Conservation (phyloP, 2,329 filamentous ascomycete species). For the Basipetospora chlamydospora region DNA sequence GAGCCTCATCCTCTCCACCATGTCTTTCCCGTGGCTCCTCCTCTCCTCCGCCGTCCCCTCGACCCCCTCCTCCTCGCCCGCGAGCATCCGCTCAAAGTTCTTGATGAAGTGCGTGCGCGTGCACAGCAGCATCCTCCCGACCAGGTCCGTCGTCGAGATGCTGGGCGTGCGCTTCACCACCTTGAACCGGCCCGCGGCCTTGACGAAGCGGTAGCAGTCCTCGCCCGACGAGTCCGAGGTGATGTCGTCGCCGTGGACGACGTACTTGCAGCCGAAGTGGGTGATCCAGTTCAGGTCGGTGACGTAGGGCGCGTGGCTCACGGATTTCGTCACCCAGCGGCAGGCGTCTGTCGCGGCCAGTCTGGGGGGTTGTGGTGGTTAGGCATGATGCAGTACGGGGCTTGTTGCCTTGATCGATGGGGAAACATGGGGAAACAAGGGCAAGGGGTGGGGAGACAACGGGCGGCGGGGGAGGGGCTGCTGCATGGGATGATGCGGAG, state of each 20-base stretch:
- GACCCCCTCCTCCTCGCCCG: slow-evolving; percentile 53
- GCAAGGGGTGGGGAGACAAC: no score
- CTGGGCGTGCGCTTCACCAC: slow-evolving; percentile 92
- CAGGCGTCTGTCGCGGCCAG: slow-evolving; percentile 86
- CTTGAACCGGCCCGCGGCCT: slow-evolving; percentile 84
- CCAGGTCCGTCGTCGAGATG: slow-evolving; percentile 95
- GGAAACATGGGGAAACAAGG: no score
- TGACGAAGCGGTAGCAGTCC: slow-evolving; percentile 97
- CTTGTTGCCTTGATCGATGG: no score
- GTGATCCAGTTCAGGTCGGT: slow-evolving; percentile 87
- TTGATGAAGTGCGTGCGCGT: slow-evolving; percentile 90
- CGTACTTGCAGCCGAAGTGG: slow-evolving; percentile 88
- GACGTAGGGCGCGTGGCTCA: slow-evolving; percentile 84
- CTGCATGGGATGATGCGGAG: no score
- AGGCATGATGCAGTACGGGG: no score
- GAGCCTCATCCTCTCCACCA: slow-evolving; percentile 63
- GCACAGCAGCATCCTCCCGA: slow-evolving; percentile 91
- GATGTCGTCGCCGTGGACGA: slow-evolving; percentile 94
- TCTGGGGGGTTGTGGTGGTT: slow-evolving; percentile 25
- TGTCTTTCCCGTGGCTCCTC: slow-evolving; percentile 45
- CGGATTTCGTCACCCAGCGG: slow-evolving; percentile 77
- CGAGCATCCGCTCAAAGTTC: slow-evolving; percentile 54
- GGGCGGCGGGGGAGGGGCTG: no score
- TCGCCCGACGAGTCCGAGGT: slow-evolving; percentile 86
- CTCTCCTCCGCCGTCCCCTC: slow-evolving; percentile 55